phyloP scores from a whole-genome alignment of 495 filamentous ascomycete species.

The Lindgomyces ingoldianus region DNA sequence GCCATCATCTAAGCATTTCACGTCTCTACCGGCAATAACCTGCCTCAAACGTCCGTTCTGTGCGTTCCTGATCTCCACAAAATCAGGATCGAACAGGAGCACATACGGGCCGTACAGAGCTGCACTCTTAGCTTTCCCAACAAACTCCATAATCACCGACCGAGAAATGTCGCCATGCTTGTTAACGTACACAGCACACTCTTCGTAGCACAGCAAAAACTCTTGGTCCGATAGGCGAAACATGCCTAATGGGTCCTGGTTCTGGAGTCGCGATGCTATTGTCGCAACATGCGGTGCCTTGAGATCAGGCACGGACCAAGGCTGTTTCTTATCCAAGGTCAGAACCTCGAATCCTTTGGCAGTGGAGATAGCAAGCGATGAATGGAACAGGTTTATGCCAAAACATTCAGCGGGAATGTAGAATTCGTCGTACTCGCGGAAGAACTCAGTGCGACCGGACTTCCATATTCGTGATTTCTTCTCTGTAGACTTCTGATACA shows the following conservation, averaged over 20 bases:
- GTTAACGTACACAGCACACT: conserved; percentile 96
- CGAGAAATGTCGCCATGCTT: conserved; percentile 94
- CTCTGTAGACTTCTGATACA: conserved; percentile 83
- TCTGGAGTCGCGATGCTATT: conserved; percentile 77
- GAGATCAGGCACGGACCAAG: conserved; percentile 86
- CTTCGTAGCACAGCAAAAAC: conserved; percentile 90
- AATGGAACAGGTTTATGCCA: conserved; percentile 93
- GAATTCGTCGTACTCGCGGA: conserved; percentile 97
- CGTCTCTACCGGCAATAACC: conserved; percentile 87
- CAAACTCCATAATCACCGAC: conserved; percentile 94
- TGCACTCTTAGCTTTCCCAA: conserved; percentile 82
- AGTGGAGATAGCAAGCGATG: conserved; percentile 85
- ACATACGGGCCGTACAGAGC: conserved; percentile 65
- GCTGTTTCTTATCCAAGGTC: conserved; percentile 92
- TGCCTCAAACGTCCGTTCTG: conserved; percentile 92
- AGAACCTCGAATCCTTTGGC: conserved; percentile 93
- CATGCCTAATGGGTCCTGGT: conserved; percentile 88
- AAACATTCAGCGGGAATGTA: conserved; percentile 97
- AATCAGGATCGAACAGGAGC: conserved; percentile 72
- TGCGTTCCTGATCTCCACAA: conserved; percentile 94
- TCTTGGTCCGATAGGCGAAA: conserved; percentile 91
- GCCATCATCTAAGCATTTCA: conserved; percentile 86
- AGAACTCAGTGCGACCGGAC: conserved; percentile 84
- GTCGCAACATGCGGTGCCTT: conserved; percentile 70
- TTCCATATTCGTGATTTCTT: conserved; percentile 70